These are phyloP conservation scores for Fraxinus sp. DNA, from an alignment of 305 asterid species.

Conservation along the genomic window DNA sequence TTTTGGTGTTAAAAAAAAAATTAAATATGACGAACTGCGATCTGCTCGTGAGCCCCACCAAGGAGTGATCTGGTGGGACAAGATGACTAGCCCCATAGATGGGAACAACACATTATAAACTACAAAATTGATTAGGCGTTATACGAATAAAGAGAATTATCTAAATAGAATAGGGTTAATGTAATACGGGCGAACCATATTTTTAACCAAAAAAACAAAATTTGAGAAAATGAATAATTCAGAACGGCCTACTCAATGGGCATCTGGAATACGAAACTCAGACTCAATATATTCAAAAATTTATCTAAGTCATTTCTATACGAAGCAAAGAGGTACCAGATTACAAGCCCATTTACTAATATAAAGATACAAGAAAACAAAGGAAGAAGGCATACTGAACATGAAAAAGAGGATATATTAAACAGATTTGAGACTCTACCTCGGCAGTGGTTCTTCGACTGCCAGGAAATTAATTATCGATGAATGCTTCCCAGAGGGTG, in stretches of 20 bases:
- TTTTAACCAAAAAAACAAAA: no score
- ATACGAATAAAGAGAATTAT: no score
- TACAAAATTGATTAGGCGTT: neutral
- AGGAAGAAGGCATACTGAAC: neutral
- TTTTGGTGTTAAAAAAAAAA: neutral
- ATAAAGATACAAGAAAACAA: neutral
- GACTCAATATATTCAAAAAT: no score
- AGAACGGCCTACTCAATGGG: no score
- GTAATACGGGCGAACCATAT: no score
- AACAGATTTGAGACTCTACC: neutral
- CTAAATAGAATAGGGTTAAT: no score
- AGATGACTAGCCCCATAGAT: neutral
- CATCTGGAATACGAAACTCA: no score
- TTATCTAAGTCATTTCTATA: no score
- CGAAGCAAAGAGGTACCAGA: no score
- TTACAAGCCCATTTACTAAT: no score
- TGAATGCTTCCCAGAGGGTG: slow-evolving; percentile 28
- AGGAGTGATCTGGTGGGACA: neutral
- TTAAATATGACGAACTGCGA: neutral
- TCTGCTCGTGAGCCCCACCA: neutral
- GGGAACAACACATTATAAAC: no score
- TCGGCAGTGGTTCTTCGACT: neutral
- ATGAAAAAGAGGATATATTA: neutral
- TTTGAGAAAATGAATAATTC: no score
- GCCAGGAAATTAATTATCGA: slow-evolving; percentile 17